These are phyloP conservation scores for Anethum foeniculum DNA, from an alignment of 140 eudicot species.

Conservation along the genomic window DNA sequence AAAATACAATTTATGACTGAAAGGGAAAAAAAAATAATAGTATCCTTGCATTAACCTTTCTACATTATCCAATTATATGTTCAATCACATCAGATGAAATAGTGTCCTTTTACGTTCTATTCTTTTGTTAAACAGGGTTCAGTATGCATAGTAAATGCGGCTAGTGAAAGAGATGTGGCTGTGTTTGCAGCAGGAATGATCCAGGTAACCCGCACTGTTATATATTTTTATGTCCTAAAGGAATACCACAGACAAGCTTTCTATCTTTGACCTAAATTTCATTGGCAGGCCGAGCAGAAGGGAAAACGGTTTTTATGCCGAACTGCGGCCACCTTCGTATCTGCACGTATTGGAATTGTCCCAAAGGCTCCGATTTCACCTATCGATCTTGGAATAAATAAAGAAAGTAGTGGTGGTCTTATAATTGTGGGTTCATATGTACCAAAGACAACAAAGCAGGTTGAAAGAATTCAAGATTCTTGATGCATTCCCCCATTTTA, in stretches of 20 bases:
- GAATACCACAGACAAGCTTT: slow-evolving; percentile 15
- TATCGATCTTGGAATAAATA: slow-evolving; percentile 53
- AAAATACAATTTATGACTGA: neutral
- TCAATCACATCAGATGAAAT: neutral
- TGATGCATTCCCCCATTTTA: neutral
- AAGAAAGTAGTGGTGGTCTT: slow-evolving; percentile 79
- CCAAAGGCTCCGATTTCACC: slow-evolving; percentile 80
- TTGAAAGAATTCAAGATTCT: slow-evolving; percentile 14
- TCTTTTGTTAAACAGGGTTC: slow-evolving; percentile 66
- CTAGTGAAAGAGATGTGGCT: slow-evolving; percentile 92
- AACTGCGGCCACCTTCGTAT: slow-evolving; percentile 97
- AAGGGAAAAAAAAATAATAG: neutral
- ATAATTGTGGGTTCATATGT: slow-evolving; percentile 97
- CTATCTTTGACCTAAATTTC: slow-evolving; percentile 16
- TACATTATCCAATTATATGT: neutral
- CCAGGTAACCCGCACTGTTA: slow-evolving; percentile 41
- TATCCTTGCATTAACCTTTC: neutral
- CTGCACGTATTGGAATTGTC: slow-evolving; percentile 77
- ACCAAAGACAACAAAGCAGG: slow-evolving; percentile 98
- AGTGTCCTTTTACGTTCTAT: neutral
- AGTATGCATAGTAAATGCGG: slow-evolving; percentile 88
- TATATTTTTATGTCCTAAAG: neutral
- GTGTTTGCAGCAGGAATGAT: slow-evolving; percentile 97
- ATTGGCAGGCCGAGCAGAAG: slow-evolving; percentile 76
- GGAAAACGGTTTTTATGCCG: slow-evolving; percentile 87